Evolutionary conservation across 352 stramenopile species (phyloP).

Genomic region (Vaucheria bursata): DNA sequence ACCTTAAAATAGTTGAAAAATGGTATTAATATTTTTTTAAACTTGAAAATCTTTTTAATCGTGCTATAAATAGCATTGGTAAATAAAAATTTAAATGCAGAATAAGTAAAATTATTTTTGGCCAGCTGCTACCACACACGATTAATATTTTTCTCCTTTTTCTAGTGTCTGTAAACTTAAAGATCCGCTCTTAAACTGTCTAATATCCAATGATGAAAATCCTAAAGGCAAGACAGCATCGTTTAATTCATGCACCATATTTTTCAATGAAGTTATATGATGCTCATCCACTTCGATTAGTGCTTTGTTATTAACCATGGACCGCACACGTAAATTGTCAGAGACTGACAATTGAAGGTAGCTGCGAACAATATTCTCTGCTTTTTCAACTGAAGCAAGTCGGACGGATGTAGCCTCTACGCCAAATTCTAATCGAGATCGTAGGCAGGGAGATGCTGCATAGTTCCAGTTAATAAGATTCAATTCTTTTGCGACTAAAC

Average conservation of each 20-base stretch:
- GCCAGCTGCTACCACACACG: too few species aligned
- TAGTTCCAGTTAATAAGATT: slow-evolving; percentile 88
- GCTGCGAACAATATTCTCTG: slow-evolving; percentile 18
- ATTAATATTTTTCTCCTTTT: too few species aligned
- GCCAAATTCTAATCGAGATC: slow-evolving; percentile 84
- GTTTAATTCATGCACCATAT: slow-evolving; percentile 1
- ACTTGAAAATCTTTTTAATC: too few species aligned
- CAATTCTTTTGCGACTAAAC: slow-evolving; percentile 67
- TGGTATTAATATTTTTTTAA: too few species aligned
- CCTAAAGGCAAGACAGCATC: slow-evolving; percentile 31
- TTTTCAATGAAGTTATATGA: slow-evolving; percentile 11
- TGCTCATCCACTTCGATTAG: slow-evolving; percentile 38
- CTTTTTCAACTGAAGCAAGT: slow-evolving; percentile 30
- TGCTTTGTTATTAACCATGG: slow-evolving; percentile 27
- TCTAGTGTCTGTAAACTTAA: slow-evolving; percentile 18
- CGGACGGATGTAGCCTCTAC: slow-evolving; percentile 53
- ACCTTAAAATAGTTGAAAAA: too few species aligned
- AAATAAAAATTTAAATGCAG: too few species aligned
- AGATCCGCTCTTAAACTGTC: slow-evolving; percentile 36
- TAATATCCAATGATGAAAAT: slow-evolving; percentile 30
- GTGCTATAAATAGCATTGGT: too few species aligned
- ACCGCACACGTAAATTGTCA: slow-evolving; percentile 36
- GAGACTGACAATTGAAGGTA: slow-evolving; percentile 11
- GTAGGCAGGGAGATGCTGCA: slow-evolving; percentile 85
- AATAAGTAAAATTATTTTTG: too few species aligned